Evolutionary conservation across 352 stramenopile species (phyloP), one percentile per base, ranked within the genome.

Genomic region (Phytophthora pinifolia): DNA sequence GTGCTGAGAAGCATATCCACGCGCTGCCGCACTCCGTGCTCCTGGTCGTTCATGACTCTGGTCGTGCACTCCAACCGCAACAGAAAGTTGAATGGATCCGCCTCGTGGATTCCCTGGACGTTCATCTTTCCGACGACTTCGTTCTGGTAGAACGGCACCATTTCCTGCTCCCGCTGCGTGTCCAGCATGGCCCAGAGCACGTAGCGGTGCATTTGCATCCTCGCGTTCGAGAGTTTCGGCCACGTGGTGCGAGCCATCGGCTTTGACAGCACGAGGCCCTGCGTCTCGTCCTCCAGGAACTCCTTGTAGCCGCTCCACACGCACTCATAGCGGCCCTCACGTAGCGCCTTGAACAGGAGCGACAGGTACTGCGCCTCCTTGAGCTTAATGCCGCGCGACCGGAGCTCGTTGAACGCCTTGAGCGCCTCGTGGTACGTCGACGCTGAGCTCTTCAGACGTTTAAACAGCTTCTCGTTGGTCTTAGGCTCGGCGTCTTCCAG

Each of bases 141-240:
- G 18, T 42, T 48, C 9, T 73, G 70, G 42, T 79, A 89, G 29
- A 83, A 79, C 14, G 34, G 14, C 22, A 39, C 45, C 67, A 86
- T 77, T 1, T 48, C 35, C 8, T 66, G 41, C 33, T 70, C 51
- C 2, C 54, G 64, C 2, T 66, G 44, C 5, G 51, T 52, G 20
- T 76, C 54, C n/a, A 88, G 53, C 59, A 89, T 68, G 4, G 79
- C 66, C 79, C 79, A 89, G 3, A 89, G 60, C 64, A 84, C 67
- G 42, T 83, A 77, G 34, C 79, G 76, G 30, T 76, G 62, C 62
- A 89, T 74, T 46, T 89, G 76, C 55, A 83, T 56, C 15, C 70
- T 79, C 39, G 74, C 53, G 6, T 64, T 55, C 29, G 72, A 66
- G 39, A 82, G 54, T 47, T 46, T 71, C 5, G 59, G 35, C 74